phyloP scores from a whole-genome alignment of 768 basidiomycete species.

The Mycena capillaripes region DNA sequence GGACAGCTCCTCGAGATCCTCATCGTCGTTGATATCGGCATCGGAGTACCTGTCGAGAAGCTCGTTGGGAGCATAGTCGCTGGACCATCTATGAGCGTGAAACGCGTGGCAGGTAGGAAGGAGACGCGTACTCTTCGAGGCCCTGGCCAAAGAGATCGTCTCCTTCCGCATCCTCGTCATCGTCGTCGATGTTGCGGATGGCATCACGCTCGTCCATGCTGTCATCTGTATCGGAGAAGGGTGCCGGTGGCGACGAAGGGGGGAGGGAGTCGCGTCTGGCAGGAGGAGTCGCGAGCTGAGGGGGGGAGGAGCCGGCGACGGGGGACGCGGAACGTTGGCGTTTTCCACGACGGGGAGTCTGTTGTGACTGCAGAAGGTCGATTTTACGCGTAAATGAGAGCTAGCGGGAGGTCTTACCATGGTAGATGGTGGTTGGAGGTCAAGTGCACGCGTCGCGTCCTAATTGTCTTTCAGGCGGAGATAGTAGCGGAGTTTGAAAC shows the following conservation, averaged over 20 bases:
- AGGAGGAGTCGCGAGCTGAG: conserved; percentile 56
- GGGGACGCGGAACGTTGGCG: conserved; percentile 73
- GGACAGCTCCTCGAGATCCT: conserved; percentile 77
- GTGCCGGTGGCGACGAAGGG: conserved; percentile 86
- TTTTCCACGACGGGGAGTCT: conserved; percentile 69
- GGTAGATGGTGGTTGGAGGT: conserved; percentile 13
- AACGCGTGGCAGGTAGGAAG: conserved; percentile 22
- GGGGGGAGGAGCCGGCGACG: conserved; percentile 63
- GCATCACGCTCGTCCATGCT: conserved; percentile 79
- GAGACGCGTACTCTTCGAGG: conserved; percentile 72
- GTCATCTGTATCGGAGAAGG: conserved; percentile 91
- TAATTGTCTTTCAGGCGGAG: neutral
- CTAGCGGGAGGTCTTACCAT: conserved; percentile 3
- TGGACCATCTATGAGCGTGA: conserved; percentile 44
- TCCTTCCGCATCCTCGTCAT: conserved; percentile 80
- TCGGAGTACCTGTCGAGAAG: conserved; percentile 90
- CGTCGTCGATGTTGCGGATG: conserved; percentile 75
- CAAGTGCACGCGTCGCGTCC: conserved; percentile 23
- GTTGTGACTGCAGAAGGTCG: conserved; percentile 46
- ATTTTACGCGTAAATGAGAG: conserved; percentile 31
- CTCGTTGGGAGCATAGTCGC: conserved; percentile 90
- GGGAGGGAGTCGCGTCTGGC: conserved; percentile 82
- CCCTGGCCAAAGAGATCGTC: conserved; percentile 94
- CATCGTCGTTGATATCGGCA: conserved; percentile 88
- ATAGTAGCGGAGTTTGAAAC: conserved; percentile 18